Conservation (phyloP, 805 yeast species). For the Saturnispora besseyi region DNA sequence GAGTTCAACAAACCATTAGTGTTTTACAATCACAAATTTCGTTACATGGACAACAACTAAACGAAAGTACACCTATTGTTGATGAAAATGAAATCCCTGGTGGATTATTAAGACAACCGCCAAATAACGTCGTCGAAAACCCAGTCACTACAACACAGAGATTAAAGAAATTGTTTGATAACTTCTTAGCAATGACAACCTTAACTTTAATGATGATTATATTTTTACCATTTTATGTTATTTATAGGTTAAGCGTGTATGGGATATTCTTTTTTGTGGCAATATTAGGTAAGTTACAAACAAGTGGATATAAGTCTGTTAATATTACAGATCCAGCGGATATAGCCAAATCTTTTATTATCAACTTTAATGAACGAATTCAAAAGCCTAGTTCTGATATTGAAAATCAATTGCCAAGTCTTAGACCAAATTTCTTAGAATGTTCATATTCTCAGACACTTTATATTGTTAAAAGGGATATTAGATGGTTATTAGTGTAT, state of each 20-base stretch:
- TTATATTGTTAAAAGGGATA: slow-evolving; percentile 56
- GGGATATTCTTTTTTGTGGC: slow-evolving; percentile 19
- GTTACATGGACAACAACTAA: background rate
- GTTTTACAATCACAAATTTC: background rate
- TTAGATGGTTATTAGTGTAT: slow-evolving; percentile 64
- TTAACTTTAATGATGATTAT: slow-evolving; percentile 9
- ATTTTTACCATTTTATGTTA: slow-evolving; percentile 21
- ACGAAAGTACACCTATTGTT: slow-evolving; percentile 1
- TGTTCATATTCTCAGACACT: slow-evolving; percentile 80
- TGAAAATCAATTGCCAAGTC: slow-evolving; percentile 7
- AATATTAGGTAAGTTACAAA: slow-evolving; percentile 17
- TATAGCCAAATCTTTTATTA: slow-evolving; percentile 27
- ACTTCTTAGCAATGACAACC: background rate
- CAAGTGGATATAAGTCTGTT: slow-evolving; percentile 17
- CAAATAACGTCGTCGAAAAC: background rate
- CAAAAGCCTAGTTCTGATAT: background rate
- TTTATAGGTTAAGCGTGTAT: slow-evolving; percentile 16
- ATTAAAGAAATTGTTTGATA: background rate
- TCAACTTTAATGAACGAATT: slow-evolving; percentile 27
- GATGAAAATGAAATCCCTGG: slow-evolving; percentile 10
- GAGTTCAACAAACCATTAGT: background rate
- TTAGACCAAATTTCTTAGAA: slow-evolving; percentile 40
- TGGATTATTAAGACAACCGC: slow-evolving; percentile 1
- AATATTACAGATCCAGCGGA: slow-evolving; percentile 24
- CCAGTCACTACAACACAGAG: background rate